Base-by-base conservation (phyloP, 495 filamentous ascomycete species). In the Lophium mytilinum region DNA sequence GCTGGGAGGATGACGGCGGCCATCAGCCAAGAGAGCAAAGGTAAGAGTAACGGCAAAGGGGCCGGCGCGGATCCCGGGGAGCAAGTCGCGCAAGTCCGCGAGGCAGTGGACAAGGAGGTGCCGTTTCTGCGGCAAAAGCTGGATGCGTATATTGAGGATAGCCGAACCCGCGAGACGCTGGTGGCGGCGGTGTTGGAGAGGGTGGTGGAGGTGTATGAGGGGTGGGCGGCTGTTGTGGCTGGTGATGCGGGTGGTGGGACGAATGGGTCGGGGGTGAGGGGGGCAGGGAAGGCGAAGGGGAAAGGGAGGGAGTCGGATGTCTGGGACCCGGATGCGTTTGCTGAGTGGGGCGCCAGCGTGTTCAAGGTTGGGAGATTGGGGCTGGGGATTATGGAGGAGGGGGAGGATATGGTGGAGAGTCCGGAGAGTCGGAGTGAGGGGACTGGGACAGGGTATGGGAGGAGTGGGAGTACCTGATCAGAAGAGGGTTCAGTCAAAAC, bases 291-390 rank as follows among this genome's bases (percentile, higher is more conserved):
- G 62, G 78, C 70, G 64, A 84, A 84, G 58, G 78, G 80, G 8
- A 85, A 86, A 66, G 79, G 78, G 6, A 71, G 78, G 42, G 80
- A 83, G 58, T 82, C 85, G 68, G 68, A 67, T 45, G 57, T 71
- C 4, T 71, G 67, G 69, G 66, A 72, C 53, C 66, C 68, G 10
- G 70, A 71, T 49, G 45, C 67, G 41, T 74, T 74, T 55, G 53
- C 40, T 3, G 71, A 73, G 53, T 68, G 65, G 63, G 50, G 53
- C 39, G 50, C 49, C 9, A 47, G 57, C 9, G 65, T 66, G 37
- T 69, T 69, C 45, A 62, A 56, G 8, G 66, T 69, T 17, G 61
- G 68, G 11, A 52, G 53, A 17, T 17, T 62, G 43, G 63, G 56
- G 18, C 37, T 66, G 34, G 59, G 59, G n/a, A 59, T 64, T 36